Evolutionary conservation across 495 filamentous ascomycete genomes (phyloP).

Genomic region (Penicillium lividum): DNA sequence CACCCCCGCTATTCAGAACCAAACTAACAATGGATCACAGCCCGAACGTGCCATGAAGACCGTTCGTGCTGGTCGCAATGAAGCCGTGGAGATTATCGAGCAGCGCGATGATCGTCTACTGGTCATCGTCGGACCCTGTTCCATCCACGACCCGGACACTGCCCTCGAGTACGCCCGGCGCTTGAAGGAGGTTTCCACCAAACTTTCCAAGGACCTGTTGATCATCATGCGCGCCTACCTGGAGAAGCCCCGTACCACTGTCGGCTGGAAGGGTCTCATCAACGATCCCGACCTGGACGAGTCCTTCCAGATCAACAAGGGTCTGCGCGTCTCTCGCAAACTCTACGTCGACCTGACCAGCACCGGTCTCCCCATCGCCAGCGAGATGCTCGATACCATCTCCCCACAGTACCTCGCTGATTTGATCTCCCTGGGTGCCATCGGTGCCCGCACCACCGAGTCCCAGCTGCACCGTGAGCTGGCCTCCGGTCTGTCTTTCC

Average conservation of each 20-base stretch:
- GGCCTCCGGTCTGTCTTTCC: constrained; percentile 95
- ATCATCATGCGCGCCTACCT: constrained; percentile 99
- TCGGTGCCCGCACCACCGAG: constrained; percentile 96
- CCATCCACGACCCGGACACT: constrained; percentile 88
- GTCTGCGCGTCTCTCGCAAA: constrained; percentile 81
- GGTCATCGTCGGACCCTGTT: constrained; percentile 94
- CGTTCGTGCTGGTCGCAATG: constrained; percentile 78
- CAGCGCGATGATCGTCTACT: constrained; percentile 81
- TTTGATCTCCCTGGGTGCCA: constrained; percentile 90
- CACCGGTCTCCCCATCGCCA: constrained; percentile 87
- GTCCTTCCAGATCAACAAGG: constrained; percentile 99
- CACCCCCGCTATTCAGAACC: constrained; percentile 14
- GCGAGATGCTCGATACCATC: constrained; percentile 98
- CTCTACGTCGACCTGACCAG: constrained; percentile 88
- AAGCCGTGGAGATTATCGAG: constrained; percentile 82
- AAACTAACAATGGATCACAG: constrained; percentile 31
- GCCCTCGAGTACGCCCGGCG: constrained; percentile 84
- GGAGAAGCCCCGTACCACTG: constrained; percentile 98
- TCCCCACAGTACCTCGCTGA: constrained; percentile 96
- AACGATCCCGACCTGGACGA: constrained; percentile 98
- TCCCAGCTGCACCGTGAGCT: constrained; percentile 94
- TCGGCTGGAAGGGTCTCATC: constrained; percentile 98
- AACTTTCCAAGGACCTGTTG: constrained; percentile 78
- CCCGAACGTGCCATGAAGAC: constrained; percentile 56
- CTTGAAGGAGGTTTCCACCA: constrained; percentile 70